These are phyloP conservation scores for Syzygium oleosum DNA, from an alignment of 345 rosid species.

Conservation along the genomic window DNA sequence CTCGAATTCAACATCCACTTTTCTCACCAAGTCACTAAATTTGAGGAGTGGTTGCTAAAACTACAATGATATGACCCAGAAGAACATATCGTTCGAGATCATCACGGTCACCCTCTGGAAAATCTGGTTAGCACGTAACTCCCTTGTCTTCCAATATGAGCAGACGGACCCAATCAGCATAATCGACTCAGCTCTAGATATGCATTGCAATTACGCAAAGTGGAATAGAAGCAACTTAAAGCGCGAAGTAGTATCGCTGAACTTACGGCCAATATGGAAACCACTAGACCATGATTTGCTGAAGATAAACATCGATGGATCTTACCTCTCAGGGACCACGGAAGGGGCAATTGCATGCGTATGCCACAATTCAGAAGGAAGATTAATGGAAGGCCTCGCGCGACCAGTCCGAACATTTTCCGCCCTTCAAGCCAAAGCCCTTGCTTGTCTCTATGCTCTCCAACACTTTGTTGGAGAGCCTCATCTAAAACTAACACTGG, in stretches of 20 bases:
- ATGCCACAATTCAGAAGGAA: background rate
- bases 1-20: background rate
- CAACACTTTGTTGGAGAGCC: background rate
- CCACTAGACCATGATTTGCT: rapidly evolving
- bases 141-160: background rate
- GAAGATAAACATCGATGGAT: background rate
- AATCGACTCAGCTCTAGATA: background rate
- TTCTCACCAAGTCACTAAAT: background rate
- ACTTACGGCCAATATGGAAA: background rate
- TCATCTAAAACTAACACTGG: background rate
- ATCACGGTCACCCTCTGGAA: background rate
- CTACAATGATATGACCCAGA: background rate
- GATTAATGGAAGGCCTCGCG: background rate
- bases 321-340: background rate
- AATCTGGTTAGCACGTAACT: background rate
- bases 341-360: background rate
- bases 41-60: background rate
- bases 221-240: background rate
- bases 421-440: background rate
- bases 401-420: background rate
- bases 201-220: background rate
- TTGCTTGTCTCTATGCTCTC: background rate
- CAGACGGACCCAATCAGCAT: background rate
- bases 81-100: background rate
- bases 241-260: background rate